Conservation (phyloP, 1,284 basidiomycete species). For the Kwoniella shivajii region DNA sequence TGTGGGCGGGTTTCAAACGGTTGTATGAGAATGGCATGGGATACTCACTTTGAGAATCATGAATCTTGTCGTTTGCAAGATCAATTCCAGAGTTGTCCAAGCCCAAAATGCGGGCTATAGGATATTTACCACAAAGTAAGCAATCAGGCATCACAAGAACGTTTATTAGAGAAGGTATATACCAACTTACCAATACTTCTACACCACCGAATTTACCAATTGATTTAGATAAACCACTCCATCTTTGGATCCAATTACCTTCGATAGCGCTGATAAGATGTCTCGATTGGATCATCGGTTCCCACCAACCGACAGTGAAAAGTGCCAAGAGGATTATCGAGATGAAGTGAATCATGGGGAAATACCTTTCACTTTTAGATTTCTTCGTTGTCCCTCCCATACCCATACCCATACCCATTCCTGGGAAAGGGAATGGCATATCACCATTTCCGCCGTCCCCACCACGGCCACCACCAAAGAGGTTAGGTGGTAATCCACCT, state of each 20-base stretch:
- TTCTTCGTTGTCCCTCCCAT: slow-evolving; percentile 15
- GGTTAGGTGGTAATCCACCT: slow-evolving; percentile 22
- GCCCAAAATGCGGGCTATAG: slow-evolving; percentile 55
- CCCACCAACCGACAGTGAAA: slow-evolving; percentile 51
- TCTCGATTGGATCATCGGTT: slow-evolving; percentile 40
- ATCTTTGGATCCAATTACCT: slow-evolving; percentile 21
- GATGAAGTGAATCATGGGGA: slow-evolving; percentile 48
- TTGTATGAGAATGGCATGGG: not conserved
- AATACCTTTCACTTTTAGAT: slow-evolving; percentile 33
- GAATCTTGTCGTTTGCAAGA: slow-evolving; percentile 51
- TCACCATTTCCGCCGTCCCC: not conserved
- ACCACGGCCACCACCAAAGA: slow-evolving; percentile 9
- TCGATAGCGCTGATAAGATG: slow-evolving; percentile 10
- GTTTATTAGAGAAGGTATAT: not conserved
- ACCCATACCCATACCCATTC: slow-evolving; percentile 18
- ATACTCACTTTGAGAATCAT: slow-evolving; percentile 43
- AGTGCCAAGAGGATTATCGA: slow-evolving; percentile 39
- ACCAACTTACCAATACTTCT: slow-evolving; percentile 4
- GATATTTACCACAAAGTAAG: slow-evolving; percentile 4
- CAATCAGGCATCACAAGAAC: not conserved
- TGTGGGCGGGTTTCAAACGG: not conserved
- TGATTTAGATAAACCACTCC: slow-evolving; percentile 16
- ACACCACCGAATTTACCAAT: slow-evolving; percentile 4
- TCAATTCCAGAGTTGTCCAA: slow-evolving; percentile 49
- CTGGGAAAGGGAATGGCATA: slow-evolving; percentile 23